Conservation (phyloP, 148 eudicot species). For the Talinum fruticosum region DNA sequence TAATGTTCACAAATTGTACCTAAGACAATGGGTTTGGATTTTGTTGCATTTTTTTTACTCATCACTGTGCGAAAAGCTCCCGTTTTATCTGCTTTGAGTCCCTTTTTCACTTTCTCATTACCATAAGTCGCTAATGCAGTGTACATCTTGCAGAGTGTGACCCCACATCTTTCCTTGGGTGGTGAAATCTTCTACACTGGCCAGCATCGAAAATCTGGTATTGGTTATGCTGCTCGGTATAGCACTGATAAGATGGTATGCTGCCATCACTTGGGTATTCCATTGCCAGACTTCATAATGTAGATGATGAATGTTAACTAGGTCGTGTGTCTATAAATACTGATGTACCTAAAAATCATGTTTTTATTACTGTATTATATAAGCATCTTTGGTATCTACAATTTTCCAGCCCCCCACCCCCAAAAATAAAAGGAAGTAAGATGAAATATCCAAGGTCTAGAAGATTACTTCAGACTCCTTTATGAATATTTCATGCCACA, state of each 20-base stretch:
- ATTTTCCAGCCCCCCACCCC: neutral
- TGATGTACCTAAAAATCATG: neutral
- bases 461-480: neutral
- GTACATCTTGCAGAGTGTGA: neutral
- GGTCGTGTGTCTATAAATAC: neutral
- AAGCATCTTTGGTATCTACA: too few relatives aligned
- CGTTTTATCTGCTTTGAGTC: neutral
- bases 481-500: neutral
- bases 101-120: neutral
- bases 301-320: neutral
- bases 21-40: neutral
- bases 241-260: slow-evolving; percentile 3
- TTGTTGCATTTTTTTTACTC: neutral
- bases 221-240: slow-evolving; percentile 4
- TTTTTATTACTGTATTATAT: neutral
- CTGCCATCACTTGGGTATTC: neutral
- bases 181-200: slow-evolving; percentile 5
- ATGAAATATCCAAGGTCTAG: neutral
- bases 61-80: neutral
- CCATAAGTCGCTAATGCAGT: neutral
- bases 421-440: neutral
- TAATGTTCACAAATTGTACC: neutral
- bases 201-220: slow-evolving; percentile 5
- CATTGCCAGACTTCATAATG: neutral
- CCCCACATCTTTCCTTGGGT: neutral